Base-by-base conservation (phyloP, 1,284 basidiomycete species). In the Moniliophthora roreri region DNA sequence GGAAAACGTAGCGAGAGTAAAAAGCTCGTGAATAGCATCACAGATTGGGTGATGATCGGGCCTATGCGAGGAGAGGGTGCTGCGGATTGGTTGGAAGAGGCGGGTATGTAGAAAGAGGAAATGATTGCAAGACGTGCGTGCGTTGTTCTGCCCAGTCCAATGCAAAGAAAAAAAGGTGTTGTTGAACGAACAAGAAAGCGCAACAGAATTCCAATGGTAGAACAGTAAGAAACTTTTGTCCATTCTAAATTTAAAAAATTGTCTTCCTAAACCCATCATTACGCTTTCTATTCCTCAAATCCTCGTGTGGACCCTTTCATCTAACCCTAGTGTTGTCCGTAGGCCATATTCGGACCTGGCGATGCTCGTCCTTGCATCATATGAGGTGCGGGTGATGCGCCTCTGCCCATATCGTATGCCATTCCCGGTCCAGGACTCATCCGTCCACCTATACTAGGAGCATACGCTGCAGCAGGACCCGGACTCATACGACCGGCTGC, bases 301-400 rank as follows among this genome's bases (percentile, higher is more conserved):
- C 40, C 18, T 23, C 40, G 10, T 20, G n/a, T n/a, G n/a, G n/a
- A n/a, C 18, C 10, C 18, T 18, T 23, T 18, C 40, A 18, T 15
- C 11, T 32, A 32, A 23, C 15, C 13, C 44, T 46, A 46, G 15
- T 46, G 44, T n/a, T 46, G 44, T 32, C 44, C 75, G 52, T 81
- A 79, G 24, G 70, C 76, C 13, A 66, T 60, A 45, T 78, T 74
- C 2, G 81, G 79, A 2, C 73, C 75, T 3, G 84, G 83, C 41
- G 77, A 75, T 47, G 62, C 63, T 50, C 74, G 70, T 21, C 68
- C 69, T 59, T 72, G 69, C 49, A 63, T 59, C 48, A 66, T 54
- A 41, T 50, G 61, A 35, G 64, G 71, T 46, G 51, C 58, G 38
- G 58, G 76, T 62, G 58, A 74, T 61, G 61, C 55, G n/a, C n/a